These are phyloP conservation scores for Chytriomyces sp. DNA, from an alignment of 192 early-diverging fungal genomes.

Conservation along the genomic window DNA sequence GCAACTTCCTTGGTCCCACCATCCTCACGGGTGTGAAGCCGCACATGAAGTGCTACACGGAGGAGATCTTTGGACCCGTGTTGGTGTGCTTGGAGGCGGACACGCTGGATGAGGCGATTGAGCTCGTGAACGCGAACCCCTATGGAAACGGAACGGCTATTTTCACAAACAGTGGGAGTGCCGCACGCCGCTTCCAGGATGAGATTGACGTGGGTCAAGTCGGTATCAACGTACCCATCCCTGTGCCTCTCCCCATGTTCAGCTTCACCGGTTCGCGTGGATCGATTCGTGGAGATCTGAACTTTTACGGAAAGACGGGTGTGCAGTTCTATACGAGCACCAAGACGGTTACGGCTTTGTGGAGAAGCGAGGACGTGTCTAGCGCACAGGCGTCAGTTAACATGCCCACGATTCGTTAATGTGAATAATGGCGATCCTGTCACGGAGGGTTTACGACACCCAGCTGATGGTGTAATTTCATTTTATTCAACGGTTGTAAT, in stretches of 20 bases:
- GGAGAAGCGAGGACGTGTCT: constrained; percentile 84
- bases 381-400: constrained; percentile 69
- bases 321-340: constrained; percentile 87
- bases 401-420: constrained; percentile 77
- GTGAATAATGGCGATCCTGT: no score
- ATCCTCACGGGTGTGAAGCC: constrained; percentile 76
- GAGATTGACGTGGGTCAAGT: constrained; percentile 94
- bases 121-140: constrained; percentile 83
- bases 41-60: constrained; percentile 84
- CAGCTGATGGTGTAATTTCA: no score
- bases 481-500: no score
- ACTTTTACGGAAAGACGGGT: constrained; percentile 77
- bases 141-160: constrained; percentile 75
- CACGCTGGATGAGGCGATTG: constrained; percentile 89
- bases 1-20: constrained; percentile 96
- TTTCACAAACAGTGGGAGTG: constrained; percentile 89
- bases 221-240: constrained; percentile 86
- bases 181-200: constrained; percentile 82
- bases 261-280: constrained; percentile 91
- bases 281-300: constrained; percentile 90
- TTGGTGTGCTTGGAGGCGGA: constrained; percentile 80
- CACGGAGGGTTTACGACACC: no score
- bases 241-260: constrained; percentile 96
- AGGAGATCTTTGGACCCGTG: constrained; percentile 97
- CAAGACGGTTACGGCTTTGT: constrained; percentile 95